phyloP scores from a whole-genome alignment of 116 monocot species.

The Zostera marina region DNA sequence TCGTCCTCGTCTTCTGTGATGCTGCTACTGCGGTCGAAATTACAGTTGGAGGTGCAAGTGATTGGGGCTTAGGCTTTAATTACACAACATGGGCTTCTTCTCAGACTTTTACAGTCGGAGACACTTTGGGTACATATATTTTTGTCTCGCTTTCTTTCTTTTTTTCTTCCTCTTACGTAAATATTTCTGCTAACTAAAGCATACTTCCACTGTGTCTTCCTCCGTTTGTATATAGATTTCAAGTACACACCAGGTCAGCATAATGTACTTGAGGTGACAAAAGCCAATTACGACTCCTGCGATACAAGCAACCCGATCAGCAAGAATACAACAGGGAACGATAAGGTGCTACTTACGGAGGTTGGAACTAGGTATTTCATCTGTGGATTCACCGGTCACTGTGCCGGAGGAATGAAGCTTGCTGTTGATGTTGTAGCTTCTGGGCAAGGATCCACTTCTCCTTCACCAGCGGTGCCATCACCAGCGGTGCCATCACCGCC shows the following conservation, averaged over 20 bases:
- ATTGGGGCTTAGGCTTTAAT: constrained; percentile 25
- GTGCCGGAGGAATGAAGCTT: constrained; percentile 63
- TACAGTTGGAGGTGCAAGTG: constrained; percentile 20
- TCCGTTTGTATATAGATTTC: constrained; percentile 5
- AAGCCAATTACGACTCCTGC: constrained; percentile 40
- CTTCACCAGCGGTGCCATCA: background rate
- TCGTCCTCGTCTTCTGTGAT: constrained; percentile 2
- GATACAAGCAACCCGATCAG: constrained; percentile 26
- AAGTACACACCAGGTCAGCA: constrained; percentile 12
- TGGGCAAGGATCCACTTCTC: background rate
- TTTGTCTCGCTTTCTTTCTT: too few species aligned
- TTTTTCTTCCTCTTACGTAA: too few species aligned
- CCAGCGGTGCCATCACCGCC: background rate
- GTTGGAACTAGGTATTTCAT: constrained; percentile 50
- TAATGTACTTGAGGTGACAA: constrained; percentile 42
- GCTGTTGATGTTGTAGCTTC: constrained; percentile 19
- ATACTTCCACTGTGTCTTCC: background rate
- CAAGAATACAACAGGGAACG: constrained; percentile 30
- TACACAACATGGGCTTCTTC: constrained; percentile 17
- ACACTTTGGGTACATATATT: constrained; percentile 25
- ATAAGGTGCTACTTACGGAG: constrained; percentile 22
- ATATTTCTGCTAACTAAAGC: too few species aligned
- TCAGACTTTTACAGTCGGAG: constrained; percentile 25
- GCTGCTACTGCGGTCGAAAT: constrained; percentile 10
- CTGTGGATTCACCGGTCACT: constrained; percentile 52